Evolutionary conservation across 2,329 filamentous ascomycete species (phyloP).

Genomic region (Hymenoscyphus fraxineus): DNA sequence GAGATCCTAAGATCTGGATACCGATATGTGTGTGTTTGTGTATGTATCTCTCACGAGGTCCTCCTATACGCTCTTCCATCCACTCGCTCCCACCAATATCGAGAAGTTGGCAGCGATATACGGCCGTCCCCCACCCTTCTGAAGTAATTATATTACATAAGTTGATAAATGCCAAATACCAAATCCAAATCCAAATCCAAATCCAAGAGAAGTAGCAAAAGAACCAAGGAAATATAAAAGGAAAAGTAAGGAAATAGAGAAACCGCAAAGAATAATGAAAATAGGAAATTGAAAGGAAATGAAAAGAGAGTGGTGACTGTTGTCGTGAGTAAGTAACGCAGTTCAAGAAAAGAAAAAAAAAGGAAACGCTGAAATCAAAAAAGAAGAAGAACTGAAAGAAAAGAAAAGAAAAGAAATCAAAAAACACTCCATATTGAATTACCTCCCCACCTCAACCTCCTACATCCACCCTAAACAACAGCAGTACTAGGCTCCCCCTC

Average conservation of each 20-base stretch:
- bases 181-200: not conserved
- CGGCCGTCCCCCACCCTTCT: not conserved
- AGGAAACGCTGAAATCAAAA: not conserved
- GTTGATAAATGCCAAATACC: not conserved
- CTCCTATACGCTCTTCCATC: not conserved
- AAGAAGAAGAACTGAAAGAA: not conserved
- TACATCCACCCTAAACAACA: not conserved
- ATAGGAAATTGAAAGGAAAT: not conserved
- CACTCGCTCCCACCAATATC: too few species aligned
- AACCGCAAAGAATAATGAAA: not conserved
- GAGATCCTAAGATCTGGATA: too few species aligned
- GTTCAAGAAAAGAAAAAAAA: not conserved
- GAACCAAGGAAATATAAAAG: too few species aligned
- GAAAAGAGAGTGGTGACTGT: not conserved
- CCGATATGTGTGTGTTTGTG: not conserved
- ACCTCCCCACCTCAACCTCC: not conserved
- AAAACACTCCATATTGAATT: not conserved
- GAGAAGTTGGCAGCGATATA: too few species aligned
- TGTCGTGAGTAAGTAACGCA: not conserved
- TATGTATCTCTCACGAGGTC: not conserved
- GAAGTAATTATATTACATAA: not conserved
- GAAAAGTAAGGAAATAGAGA: not conserved
- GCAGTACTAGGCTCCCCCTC: not conserved
- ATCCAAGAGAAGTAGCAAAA: too few species aligned
- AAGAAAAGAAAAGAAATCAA: not conserved